Percentiles rank a stretch among this genome's conserved stretches.
phyloP scores from a whole-genome alignment of 1,284 basidiomycete species.

The Lignosus rhinocerotis region DNA sequence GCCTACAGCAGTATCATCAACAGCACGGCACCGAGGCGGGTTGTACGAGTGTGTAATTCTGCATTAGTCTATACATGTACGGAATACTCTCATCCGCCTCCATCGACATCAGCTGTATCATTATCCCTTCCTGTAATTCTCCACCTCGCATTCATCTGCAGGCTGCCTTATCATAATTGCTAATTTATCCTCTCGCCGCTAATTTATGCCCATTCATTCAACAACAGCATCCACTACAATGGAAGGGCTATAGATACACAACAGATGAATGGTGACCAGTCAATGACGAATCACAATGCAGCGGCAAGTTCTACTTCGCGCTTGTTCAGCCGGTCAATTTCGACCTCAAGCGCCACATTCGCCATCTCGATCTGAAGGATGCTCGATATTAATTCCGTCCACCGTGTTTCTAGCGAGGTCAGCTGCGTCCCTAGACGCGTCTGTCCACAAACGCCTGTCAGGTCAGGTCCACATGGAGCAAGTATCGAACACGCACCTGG shows the following conservation, averaged over 20 bases:
- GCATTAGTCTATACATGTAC: not conserved
- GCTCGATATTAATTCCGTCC: slow-evolving; percentile 87
- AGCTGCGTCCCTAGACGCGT: slow-evolving; percentile 76
- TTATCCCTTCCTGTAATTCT: slow-evolving; percentile 11
- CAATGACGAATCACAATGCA: slow-evolving; percentile 35
- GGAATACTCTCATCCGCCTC: no score
- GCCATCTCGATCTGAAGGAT: slow-evolving; percentile 91
- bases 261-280: not conserved
- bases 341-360: slow-evolving; percentile 80
- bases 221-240: not conserved
- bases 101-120: not conserved
- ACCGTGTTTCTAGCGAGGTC: slow-evolving; percentile 77
- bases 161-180: slow-evolving; percentile 5
- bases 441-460: slow-evolving; percentile 39
- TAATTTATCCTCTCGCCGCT: slow-evolving; percentile 10
- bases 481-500: slow-evolving; percentile 53
- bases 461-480: not conserved
- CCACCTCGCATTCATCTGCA: slow-evolving; percentile 3
- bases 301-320: slow-evolving; percentile 58
- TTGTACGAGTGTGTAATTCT: slow-evolving; percentile 9
- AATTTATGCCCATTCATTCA: not conserved
- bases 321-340: slow-evolving; percentile 60
- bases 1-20: not conserved
- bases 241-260: slow-evolving; percentile 16
- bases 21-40: slow-evolving; percentile 2